phyloP scores from a whole-genome alignment of 768 basidiomycete species.

The Suillus ampliporus region DNA sequence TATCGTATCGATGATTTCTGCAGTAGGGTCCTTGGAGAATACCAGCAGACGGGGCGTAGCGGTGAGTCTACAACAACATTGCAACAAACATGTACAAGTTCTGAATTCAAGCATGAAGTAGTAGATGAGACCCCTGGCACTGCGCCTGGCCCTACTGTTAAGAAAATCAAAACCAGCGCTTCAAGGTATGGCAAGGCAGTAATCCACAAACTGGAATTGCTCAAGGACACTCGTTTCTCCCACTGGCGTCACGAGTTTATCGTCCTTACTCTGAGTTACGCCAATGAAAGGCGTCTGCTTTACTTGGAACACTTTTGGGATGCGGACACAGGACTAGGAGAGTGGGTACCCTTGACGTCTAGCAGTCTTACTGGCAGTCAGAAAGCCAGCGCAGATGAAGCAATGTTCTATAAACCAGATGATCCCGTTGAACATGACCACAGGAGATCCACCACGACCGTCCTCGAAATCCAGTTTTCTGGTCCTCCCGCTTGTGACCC shows the following conservation, averaged over 20 bases:
- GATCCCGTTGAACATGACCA: neutral
- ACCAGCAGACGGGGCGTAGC: neutral
- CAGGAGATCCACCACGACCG: neutral
- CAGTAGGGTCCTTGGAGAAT: neutral
- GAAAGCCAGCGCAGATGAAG: constrained; percentile 3
- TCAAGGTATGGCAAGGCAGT: constrained; percentile 1
- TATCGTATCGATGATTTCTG: neutral
- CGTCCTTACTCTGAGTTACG: constrained; percentile 3
- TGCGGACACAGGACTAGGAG: neutral
- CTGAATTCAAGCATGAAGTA: neutral
- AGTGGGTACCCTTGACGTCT: neutral
- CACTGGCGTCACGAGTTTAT: constrained; percentile 5
- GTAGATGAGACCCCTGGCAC: neutral
- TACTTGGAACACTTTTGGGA: constrained; percentile 7
- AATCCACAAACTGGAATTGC: constrained; percentile 4
- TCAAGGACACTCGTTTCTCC: neutral
- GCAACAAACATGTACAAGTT: too few species aligned
- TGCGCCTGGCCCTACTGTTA: neutral
- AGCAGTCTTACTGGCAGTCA: constrained; percentile 1
- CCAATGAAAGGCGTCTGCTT: neutral
- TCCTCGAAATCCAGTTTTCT: constrained; percentile 7
- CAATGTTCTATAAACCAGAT: constrained; percentile 2
- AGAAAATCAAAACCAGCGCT: neutral
- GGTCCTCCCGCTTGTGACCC: neutral
- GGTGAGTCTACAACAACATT: neutral